These are phyloP conservation scores for Pseudogymnoascus pannorum DNA, from an alignment of 2,329 filamentous ascomycete species.

Conservation along the genomic window DNA sequence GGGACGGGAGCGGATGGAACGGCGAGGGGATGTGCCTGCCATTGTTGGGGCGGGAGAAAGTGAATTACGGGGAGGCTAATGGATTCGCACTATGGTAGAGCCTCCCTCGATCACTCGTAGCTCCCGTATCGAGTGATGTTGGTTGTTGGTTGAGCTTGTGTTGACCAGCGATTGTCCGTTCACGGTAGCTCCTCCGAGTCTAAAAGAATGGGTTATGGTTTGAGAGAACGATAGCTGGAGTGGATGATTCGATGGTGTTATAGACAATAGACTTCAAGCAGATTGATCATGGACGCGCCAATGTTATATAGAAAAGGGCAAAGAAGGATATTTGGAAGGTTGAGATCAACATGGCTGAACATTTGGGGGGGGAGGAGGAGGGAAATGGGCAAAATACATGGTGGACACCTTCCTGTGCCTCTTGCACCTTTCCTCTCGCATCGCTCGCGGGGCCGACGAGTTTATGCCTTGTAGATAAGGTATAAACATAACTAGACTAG, in stretches of 20 bases:
- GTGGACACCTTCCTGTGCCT: constrained; percentile 4
- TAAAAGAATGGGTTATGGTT: neutral
- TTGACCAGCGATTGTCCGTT: constrained; percentile 5
- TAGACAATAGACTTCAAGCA: neutral
- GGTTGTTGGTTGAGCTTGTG: constrained; percentile 7
- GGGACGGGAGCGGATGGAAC: constrained; percentile 83
- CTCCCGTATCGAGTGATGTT: constrained; percentile 3
- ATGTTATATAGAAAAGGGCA: neutral
- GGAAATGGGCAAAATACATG: constrained; percentile 6
- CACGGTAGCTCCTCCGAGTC: constrained; percentile 3
- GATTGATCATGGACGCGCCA: constrained; percentile 2
- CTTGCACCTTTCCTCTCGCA: constrained; percentile 1
- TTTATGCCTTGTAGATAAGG: neutral
- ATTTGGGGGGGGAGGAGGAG: neutral
- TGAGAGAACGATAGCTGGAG: neutral
- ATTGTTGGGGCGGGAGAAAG: constrained; percentile 18
- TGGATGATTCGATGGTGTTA: constrained; percentile 1
- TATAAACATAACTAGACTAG: neutral
- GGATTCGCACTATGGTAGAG: neutral
- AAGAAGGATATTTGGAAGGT: constrained; percentile 1
- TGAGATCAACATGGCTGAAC: constrained; percentile 1
- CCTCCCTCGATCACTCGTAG: constrained; percentile 1
- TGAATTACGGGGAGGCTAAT: constrained; percentile 4
- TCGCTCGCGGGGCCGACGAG: neutral
- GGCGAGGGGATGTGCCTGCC: constrained; percentile 63